phyloP scores from a whole-genome alignment of 345 rosid genomes.

The Mercurialis annua region DNA sequence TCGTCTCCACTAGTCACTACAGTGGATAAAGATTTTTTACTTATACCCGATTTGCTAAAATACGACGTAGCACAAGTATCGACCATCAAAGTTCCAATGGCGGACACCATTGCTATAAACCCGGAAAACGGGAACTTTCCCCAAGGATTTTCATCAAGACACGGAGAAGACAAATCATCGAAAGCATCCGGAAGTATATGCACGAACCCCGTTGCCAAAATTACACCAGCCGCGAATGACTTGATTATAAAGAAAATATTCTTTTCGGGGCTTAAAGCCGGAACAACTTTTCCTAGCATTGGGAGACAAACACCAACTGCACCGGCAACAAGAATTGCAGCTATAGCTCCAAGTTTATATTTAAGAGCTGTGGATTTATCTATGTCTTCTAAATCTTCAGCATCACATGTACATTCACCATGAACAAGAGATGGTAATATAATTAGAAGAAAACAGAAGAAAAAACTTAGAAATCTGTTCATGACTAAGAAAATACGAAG shows the following conservation, averaged over 20 bases:
- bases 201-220: conserved; percentile 46
- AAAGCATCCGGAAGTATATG: conserved; percentile 57
- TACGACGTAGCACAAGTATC: conserved; percentile 46
- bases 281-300: conserved; percentile 31
- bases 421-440: conserved; percentile 7
- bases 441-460: background rate
- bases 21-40: background rate
- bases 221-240: conserved; percentile 55
- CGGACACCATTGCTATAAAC: conserved; percentile 44
- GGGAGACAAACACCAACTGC: conserved; percentile 51
- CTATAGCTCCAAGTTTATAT: conserved; percentile 45
- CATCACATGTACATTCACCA: conserved; percentile 31
- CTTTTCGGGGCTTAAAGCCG: conserved; percentile 40
- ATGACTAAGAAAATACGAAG: background rate
- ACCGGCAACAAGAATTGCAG: conserved; percentile 43
- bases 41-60: conserved; percentile 17
- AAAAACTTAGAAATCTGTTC: background rate
- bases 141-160: conserved; percentile 44
- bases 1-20: conserved; percentile 22
- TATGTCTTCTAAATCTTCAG: background rate
- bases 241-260: conserved; percentile 44
- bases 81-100: conserved; percentile 46
- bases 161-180: conserved; percentile 40
- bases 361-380: conserved; percentile 21
- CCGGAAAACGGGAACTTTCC: conserved; percentile 47